Evolutionary conservation across 169 alveolate species (phyloP), one percentile per base, ranked within the genome.

Genomic region (Plasmodium chabaudi): DNA sequence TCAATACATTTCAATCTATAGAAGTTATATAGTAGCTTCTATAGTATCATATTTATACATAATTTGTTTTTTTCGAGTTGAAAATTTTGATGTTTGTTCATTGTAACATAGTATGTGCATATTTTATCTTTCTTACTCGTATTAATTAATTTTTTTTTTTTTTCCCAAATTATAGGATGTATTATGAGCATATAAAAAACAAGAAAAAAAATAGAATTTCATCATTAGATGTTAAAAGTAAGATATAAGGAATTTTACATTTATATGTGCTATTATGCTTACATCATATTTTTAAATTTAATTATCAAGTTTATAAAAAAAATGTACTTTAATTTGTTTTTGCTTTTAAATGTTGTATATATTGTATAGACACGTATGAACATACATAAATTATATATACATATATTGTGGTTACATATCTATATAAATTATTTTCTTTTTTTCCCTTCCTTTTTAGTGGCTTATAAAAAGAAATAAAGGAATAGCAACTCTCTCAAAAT

Each of bases 161-260:
- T 25, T 46, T 53, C 44, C 23, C 21, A 15, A n/a, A 44, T 51
- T 75, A 12, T 56, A 75, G 88, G 88, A 75, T 75, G 47, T 75
- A 75, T 57, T 63, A 44, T 44, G 88, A 75, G 49, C 64, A 75
- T 63, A 13, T 12, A 27, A 75, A 75, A 21, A 75, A 61, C 47
- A 75, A 75, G 46, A 71, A 53, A 34, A 34, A 34, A 53, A 71
- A 53, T 5, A 51, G 46, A 49, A n/a, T 27, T 9, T 71, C 84
- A 39, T 34, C 84, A 34, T 21, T 71, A 17, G 84, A 71, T 10
- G 68, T 71, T 27, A 71, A 71, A 71, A 71, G 84, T 71, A 71
- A 71, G 15, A 15, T 1, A 42, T 39, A 21, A 68, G 19, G 10
- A 12, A 9, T 6, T 10, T 4, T 71, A 53, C 13, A 17, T n/a